Base-by-base conservation (phyloP, 352 stramenopile species). In the Halophytophthora polymorphica region DNA sequence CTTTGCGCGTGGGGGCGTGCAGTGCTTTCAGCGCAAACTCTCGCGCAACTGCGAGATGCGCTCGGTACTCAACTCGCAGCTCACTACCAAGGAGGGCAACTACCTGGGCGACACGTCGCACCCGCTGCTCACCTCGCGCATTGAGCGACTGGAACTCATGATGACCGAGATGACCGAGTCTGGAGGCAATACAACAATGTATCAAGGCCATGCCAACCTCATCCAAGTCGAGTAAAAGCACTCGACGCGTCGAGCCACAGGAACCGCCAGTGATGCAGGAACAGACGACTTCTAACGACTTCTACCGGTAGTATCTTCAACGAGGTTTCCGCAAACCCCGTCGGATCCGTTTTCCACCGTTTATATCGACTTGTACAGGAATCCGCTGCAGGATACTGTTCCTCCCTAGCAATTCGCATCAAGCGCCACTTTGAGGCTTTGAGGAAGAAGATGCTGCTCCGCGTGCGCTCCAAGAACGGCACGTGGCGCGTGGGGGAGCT, bases 401-500 rank as follows among this genome's bases (percentile, higher is more conserved):
- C 36, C 25, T 33, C 56, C 54, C 50, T 17, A 12, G 6, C 12
- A 14, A 14, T 38, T 59, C 49, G 18, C 48, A 18, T 34, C 23
- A 45, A 6, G 3, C 43, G 18, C 43, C 21, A 47, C 25, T 44
- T 22, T 36, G 4, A 44, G 25, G 15, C 39, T n/a, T n/a, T n/a
- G 22, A 45, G 28, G 47, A 25, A 18, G 25, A 48, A 58, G 44
- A 93, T 93, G 80, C 60, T 95, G 44, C 49, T 95, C 19, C 87
- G 87, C 23, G 74, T 96, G 63, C 83, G 85, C 52, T 93, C 78
- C 33, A 93, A 93, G 66, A 90, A 90, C 59, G 87, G 87, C 48
- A 96, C 74, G 42, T 96, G 87, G 87, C 84, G 85, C 53, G 68
- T 96, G 53, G 45, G 61, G 6, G 73, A 88, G 42, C 64, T 93